Evolutionary conservation across 305 asterid genomes (phyloP).

Genomic region (Fraxinus baroniana): DNA sequence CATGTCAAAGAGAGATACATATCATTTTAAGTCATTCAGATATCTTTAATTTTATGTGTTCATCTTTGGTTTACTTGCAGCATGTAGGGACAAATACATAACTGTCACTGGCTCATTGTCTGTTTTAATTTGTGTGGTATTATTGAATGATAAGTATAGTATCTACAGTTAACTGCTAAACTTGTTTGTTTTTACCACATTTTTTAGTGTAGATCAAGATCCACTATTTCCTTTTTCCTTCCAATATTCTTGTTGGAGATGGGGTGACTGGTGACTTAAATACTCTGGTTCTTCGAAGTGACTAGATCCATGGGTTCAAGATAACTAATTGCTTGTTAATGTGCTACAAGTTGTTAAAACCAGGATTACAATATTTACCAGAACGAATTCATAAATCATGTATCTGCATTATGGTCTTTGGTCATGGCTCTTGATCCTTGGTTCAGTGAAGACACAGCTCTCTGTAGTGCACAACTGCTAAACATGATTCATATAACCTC

Average conservation of each 20-base stretch:
- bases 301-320: neutral
- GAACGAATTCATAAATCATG: neutral
- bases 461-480: neutral
- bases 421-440: neutral
- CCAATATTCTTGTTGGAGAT: neutral
- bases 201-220: neutral
- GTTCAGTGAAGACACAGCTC: neutral
- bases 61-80: neutral
- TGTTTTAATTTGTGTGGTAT: neutral
- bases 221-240: neutral
- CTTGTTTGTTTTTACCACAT: neutral
- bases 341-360: neutral
- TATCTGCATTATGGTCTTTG: neutral
- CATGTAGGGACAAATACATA: neutral
- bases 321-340: neutral
- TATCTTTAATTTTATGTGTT: neutral
- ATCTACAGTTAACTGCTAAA: neutral
- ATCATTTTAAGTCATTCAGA: neutral
- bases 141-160: neutral
- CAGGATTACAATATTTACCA: neutral
- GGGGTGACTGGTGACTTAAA: neutral
- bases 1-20: neutral
- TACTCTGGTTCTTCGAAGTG: neutral
- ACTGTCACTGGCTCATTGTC: neutral
- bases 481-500: neutral